Base-by-base conservation (phyloP, 768 basidiomycete genomes). In the Rhodotorula sphaerocarpa region DNA sequence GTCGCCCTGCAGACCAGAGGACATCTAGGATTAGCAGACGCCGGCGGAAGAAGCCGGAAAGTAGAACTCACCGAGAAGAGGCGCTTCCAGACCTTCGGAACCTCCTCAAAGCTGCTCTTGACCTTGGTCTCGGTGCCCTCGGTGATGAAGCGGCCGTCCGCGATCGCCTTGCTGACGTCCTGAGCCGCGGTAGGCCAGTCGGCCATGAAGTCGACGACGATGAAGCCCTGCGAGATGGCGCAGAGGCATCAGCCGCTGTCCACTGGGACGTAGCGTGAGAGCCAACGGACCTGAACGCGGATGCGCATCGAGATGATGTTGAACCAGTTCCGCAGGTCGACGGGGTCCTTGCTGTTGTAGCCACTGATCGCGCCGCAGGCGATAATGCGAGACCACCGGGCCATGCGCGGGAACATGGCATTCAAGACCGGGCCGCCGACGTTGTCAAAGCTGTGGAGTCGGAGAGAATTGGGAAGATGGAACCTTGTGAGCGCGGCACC, bases 401-500 rank as follows among this genome's bases (percentile, higher is more conserved):
- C 55, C 65, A 71, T 70, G 39, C 57, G 57, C 25, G 30, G 31
- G 36, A 73, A 62, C 34, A 68, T 63, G 21, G 55, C 43, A 41
- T 74, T 70, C 42, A 74, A 65, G 4, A 70, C 69, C 33, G 39
- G 31, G 15, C 69, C 70, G 16, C 72, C 72, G 34, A 72, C 70
- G 53, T 48, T 30, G 33, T 41, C 31, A 34, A 36, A 50, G 42
- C 36, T 39, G 36, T n/a, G n/a, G n/a, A n/a, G n/a, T n/a, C n/a
- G n/a, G n/a, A n/a, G n/a, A n/a, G n/a, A n/a, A 45, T 16, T 21
- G 30, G 25, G 23, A 42, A 7, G 34, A 23, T 3, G 25, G 39
- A 23, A 27, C 7, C 2, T 36, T 3, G 28, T 34, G 61, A 36
- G 14, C 14, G 23, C 15, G 14, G 50, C 7, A 30, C 7, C 10